A percentile compares a stretch with the other conserved stretches of the same genome.
These are phyloP conservation scores for Cryptococcus sp. DNA, from an alignment of 1,284 basidiomycete genomes.

Conservation along the genomic window DNA sequence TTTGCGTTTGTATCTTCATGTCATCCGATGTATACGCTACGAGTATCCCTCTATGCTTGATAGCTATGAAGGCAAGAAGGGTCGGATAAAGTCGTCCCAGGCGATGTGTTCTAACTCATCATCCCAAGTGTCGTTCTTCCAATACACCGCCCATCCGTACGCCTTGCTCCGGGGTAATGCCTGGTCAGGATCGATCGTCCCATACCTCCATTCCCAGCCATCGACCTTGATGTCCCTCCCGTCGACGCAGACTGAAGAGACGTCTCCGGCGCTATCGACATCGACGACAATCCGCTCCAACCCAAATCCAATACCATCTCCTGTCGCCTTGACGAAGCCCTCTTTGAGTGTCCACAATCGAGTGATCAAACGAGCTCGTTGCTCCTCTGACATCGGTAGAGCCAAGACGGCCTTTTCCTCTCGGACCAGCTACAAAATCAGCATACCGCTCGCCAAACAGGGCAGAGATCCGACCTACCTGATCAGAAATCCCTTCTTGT, in stretches of 20 bases:
- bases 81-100: constrained; percentile 23
- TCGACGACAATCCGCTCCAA: constrained; percentile 35
- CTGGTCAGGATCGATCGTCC: constrained; percentile 1
- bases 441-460: background rate
- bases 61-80: background rate
- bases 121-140: constrained; percentile 20
- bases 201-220: constrained; percentile 26
- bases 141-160: constrained; percentile 30
- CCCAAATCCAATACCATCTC: constrained; percentile 37
- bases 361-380: constrained; percentile 23
- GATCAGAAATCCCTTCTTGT: constrained; percentile 15
- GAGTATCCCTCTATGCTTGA: background rate
- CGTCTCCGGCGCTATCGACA: constrained; percentile 10
- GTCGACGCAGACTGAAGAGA: constrained; percentile 25
- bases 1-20: background rate
- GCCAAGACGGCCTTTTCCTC: constrained; percentile 20
- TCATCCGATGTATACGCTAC: background rate
- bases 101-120: constrained; percentile 11
- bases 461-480: constrained; percentile 6
- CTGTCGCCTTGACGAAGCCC: background rate
- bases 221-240: constrained; percentile 21
- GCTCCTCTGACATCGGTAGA: constrained; percentile 3
- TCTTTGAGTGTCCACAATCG: background rate
- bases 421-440: constrained; percentile 18
- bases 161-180: background rate